Base-by-base conservation (phyloP, 2,329 filamentous ascomycete species). In the Pseudocercospora cruenta region DNA sequence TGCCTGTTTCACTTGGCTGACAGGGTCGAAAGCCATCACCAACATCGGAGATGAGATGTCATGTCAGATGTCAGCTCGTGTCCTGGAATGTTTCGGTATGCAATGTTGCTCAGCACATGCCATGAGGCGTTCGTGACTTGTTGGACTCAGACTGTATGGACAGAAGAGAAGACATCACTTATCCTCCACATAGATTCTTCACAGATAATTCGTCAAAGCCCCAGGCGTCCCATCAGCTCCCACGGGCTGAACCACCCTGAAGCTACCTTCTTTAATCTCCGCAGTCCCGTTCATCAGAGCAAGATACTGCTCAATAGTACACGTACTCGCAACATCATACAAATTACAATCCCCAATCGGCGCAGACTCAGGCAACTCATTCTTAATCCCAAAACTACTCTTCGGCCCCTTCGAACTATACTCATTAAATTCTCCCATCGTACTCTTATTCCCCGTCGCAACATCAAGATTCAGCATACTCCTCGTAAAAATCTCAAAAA, bases 401-500 rank as follows among this genome's bases (percentile, higher is more conserved):
- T 71, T 3, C 77, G 80, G 2, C 77, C 82, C 66, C 67, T 75
- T 55, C 1, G 80, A 82, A 4, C 76, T 74, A 63, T 84, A 84
- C 6, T 39, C 31, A 78, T 78, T 2, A 72, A 72, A 2, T 79
- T 79, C 0, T 78, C 81, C 64, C 65, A 75, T 49, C 2, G 79
- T 82, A 3, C 76, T 72, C 62, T 83, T 82, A 39, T 61, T 67
- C 0, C 87, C 87, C 2, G 86, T 88, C 0, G 85, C 83, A 57
- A 89, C 79, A 65, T 87, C 86, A 10, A 76, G 79, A 57, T 83
- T 82, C 59, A 82, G 78, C 58, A 86, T 79, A 0, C 81, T 80
- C 5, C 86, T 84, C 21, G 81, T 78, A 74, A 88, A 87, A 55
- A 88, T 83, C 66, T 83, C 77, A 59, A 83, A 86, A 2, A 83